Percentiles rank a stretch among this genome's conserved stretches.
These are phyloP conservation scores for Alternaria sp. DNA, from an alignment of 2,329 filamentous ascomycete genomes.

Conservation along the genomic window DNA sequence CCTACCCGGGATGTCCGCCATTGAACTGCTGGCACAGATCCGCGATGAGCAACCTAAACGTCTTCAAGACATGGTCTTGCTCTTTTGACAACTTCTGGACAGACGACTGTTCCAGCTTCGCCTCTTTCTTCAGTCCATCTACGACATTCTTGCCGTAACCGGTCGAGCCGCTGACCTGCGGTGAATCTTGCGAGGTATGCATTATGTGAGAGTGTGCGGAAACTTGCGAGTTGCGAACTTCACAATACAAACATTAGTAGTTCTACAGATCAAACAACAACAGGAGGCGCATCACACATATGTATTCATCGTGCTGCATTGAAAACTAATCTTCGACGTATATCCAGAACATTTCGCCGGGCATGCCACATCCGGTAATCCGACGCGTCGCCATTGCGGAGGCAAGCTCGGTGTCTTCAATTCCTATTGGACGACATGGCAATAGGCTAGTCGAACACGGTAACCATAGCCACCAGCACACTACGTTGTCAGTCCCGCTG, in stretches of 20 bases:
- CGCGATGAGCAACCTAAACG: slow-evolving; percentile 46
- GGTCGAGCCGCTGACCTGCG: slow-evolving; percentile 16
- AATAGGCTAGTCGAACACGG: slow-evolving; percentile 1
- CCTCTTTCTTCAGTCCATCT: slow-evolving; percentile 6
- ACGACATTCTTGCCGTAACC: slow-evolving; percentile 9
- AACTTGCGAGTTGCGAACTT: neutral
- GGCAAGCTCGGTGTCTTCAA: neutral
- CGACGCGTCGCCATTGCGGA: neutral
- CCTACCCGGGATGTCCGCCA: slow-evolving; percentile 67
- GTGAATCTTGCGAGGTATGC: slow-evolving; percentile 23
- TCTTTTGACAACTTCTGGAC: slow-evolving; percentile 9
- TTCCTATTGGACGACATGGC: slow-evolving; percentile 2
- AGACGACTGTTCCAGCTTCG: slow-evolving; percentile 47
- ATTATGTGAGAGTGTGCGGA: slow-evolving; percentile 3
- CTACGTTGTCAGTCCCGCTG: neutral
- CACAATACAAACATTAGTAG: neutral
- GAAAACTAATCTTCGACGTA: neutral
- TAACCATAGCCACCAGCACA: slow-evolving; percentile 15
- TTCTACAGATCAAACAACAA: neutral
- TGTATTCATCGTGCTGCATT: neutral
- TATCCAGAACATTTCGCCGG: neutral
- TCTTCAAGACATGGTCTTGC: slow-evolving; percentile 18
- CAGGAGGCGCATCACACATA: neutral
- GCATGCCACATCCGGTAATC: slow-evolving; percentile 10
- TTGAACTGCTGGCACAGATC: slow-evolving; percentile 74